Evolutionary conservation across 371 early-diverging fungal species (phyloP), one percentile per base, ranked within the genome.

Genomic region (Mucor circinelloides): DNA sequence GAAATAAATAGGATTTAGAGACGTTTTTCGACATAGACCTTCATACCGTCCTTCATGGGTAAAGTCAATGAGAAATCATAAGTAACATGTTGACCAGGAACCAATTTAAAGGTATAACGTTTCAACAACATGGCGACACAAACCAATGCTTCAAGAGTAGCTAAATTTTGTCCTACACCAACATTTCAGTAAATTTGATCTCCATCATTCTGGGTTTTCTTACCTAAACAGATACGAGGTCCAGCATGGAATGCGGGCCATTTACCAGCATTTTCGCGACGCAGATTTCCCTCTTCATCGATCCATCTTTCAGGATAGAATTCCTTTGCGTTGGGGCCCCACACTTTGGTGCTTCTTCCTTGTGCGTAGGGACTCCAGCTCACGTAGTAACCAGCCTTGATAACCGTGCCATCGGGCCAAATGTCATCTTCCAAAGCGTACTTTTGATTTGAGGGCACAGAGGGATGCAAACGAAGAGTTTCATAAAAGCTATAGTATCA

Each of bases 271-370:
- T 66, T 36, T 38, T 68, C 75, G 28, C 71, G 64, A 1, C 54
- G 64, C 21, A 78, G 58, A 13, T 67, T 64, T 25, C 82, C 72
- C 3, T 75, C 66, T 42, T 69, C 66, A 21, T 60, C 69, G 12
- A 79, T 52, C 91, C 91, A 91, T 54, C 92, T 76, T 46, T 87
- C 87, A 3, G 92, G 92, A 17, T 75, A 77, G 66, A 89, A 91
- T 38, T 82, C 78, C 36, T 60, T 73, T 2, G 85, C 88, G 48
- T 91, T 90, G 3, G 71, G 64, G 6, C 91, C 90, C 91, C 92
- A 91, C 55, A 90, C 58, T 12, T 57, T 61, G 32, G 78, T 79
- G 13, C 65, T 67, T 3, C 90, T 77, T 6, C 89, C 90, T 81
- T 88, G 87, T 15, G 73, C 72, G 27, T 81, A 90, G 0, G 84